phyloP scores from a whole-genome alignment of 2,329 filamentous ascomycete species.

The Akanthomyces muscarius region DNA sequence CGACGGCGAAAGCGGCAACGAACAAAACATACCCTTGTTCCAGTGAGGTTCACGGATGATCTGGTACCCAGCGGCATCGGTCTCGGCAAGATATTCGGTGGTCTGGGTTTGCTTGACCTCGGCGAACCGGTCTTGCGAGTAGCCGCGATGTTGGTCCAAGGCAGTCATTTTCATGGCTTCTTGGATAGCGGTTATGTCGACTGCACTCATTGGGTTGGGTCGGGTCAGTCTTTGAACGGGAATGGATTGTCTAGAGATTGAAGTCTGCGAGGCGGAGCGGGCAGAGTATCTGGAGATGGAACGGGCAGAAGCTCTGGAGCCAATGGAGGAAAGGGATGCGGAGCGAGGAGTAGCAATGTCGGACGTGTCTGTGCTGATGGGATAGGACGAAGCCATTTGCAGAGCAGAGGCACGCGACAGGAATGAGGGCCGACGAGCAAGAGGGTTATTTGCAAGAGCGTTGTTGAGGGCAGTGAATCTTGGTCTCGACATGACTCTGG shows the following conservation, averaged over 20 bases:
- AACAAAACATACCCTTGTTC: conserved; percentile 55
- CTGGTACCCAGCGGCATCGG: conserved; percentile 56
- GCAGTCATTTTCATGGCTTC: conserved; percentile 57
- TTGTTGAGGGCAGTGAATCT: conserved; percentile 16
- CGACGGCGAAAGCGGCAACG: neutral
- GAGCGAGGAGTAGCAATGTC: conserved; percentile 55
- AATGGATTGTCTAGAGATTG: conserved; percentile 47
- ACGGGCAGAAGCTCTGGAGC: conserved; percentile 43
- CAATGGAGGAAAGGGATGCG: conserved; percentile 45
- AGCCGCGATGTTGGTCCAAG: conserved; percentile 58
- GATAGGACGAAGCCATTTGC: conserved; percentile 28
- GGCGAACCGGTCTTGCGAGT: conserved; percentile 52
- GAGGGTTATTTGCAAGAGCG: conserved; percentile 17
- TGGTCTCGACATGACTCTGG: conserved; percentile 13
- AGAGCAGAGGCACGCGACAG: conserved; percentile 15
- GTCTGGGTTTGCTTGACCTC: conserved; percentile 51
- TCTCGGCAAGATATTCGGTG: conserved; percentile 51
- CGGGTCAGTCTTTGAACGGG: conserved; percentile 46
- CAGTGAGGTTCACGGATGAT: conserved; percentile 58
- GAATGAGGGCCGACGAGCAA: conserved; percentile 19
- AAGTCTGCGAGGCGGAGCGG: conserved; percentile 47
- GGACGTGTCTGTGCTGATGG: conserved; percentile 41
- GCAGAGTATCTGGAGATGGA: conserved; percentile 42
- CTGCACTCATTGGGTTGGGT: conserved; percentile 52
- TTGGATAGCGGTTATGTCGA: conserved; percentile 56